phyloP scores from a whole-genome alignment of 192 early-diverging fungal genomes.

The Linnemannia zychae region DNA sequence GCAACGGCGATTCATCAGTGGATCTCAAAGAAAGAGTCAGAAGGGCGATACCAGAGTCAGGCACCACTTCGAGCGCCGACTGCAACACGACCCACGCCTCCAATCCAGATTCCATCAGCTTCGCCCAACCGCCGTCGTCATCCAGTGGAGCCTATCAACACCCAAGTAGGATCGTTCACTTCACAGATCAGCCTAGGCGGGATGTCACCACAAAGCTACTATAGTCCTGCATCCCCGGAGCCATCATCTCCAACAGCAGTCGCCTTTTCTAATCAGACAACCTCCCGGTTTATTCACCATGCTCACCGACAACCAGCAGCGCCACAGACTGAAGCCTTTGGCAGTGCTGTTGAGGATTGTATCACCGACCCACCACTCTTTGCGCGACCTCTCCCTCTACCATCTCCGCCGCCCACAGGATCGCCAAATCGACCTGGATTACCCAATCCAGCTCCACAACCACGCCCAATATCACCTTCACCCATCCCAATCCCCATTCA shows the following conservation, averaged over 20 bases:
- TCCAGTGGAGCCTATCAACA: constrained; percentile 25
- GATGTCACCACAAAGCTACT: constrained; percentile 26
- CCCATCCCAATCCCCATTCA: constrained; percentile 34
- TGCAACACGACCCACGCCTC: constrained; percentile 19
- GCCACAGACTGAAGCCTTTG: constrained; percentile 45
- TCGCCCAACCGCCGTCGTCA: constrained; percentile 29
- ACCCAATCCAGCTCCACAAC: not conserved
- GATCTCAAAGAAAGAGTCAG: constrained; percentile 50
- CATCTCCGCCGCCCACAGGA: constrained; percentile 33
- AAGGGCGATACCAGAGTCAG: constrained; percentile 1
- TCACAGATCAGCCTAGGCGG: constrained; percentile 32
- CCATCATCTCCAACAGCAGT: constrained; percentile 19
- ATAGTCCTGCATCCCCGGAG: constrained; percentile 13
- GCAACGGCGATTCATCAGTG: constrained; percentile 49
- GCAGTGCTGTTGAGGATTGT: constrained; percentile 41
- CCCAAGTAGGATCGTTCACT: constrained; percentile 37
- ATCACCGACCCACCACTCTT: constrained; percentile 40
- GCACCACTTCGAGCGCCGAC: constrained; percentile 9
- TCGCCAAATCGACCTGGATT: constrained; percentile 27
- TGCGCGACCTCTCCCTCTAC: constrained; percentile 41
- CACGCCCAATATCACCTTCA: constrained; percentile 22
- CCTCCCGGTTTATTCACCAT: constrained; percentile 44
- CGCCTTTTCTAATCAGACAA: constrained; percentile 24
- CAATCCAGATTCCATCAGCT: constrained; percentile 27
- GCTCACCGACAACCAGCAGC: constrained; percentile 52